Evolutionary conservation across 2,329 filamentous ascomycete genomes (phyloP), one percentile per base, ranked within the genome.

Genomic region (Sporothrix brunneoviolacea): DNA sequence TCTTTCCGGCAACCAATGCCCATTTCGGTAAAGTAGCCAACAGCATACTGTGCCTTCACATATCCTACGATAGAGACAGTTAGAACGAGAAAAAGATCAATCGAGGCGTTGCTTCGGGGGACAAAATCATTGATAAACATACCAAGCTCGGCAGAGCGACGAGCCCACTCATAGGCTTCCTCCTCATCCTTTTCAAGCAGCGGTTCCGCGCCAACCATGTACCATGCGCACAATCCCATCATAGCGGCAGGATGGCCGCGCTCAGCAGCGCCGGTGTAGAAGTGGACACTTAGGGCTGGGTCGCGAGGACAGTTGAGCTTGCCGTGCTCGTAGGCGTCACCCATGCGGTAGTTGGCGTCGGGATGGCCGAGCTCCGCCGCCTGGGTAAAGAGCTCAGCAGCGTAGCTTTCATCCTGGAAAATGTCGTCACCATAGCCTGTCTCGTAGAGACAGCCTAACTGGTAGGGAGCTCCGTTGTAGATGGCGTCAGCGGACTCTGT

Each of bases 191-290:
- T 95, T 54, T 95, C 91, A 19, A 98, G 71, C 13, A 97, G 82
- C 0, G 91, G 90, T 58, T 91, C 86, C 2, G 93, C 93, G 10
- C 93, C 93, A 36, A 97, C 86, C 77, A 97, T 86, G 67, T 97
- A 98, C 93, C 93, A 98, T 10, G 93, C 93, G 68, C 93, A 98
- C 8, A 98, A 75, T 4, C 91, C 91, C 91, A 98, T 95, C 90
- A 97, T 97, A 42, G 90, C 91, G 42, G 83, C 79, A 0, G 90
- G 76, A 62, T 96, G 86, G 1, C 88, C 89, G 40, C 79, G 76
- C 62, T 95, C 87, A 3, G 93, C 93, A 12, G 93, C 91, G 22
- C 84, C 85, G 1, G 91, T 98, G 70, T 98, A 98, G 64, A 96
- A 98, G 66, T 98, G 93, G 9, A 98, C 90, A 57, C 90, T 96